Percentiles rank a stretch among this genome's conserved stretches.
Conservation (phyloP, 768 basidiomycete genomes). For the Serpula lacrymans region DNA sequence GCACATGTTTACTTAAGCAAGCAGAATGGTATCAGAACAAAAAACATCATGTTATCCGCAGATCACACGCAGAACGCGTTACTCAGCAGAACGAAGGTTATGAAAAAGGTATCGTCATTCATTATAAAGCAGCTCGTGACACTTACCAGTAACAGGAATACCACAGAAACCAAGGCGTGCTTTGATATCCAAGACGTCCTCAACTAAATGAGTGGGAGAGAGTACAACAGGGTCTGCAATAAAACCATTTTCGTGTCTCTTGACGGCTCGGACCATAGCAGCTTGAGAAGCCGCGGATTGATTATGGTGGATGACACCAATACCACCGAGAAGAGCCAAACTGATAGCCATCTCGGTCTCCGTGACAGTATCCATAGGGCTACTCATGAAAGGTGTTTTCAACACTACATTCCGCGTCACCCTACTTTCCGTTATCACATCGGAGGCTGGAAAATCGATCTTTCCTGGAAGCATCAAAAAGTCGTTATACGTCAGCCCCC, state of each 20-base stretch:
- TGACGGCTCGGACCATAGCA: slow-evolving; percentile 95
- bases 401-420: slow-evolving; percentile 89
- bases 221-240: slow-evolving; percentile 93
- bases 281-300: slow-evolving; percentile 82
- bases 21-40: slow-evolving; percentile 16
- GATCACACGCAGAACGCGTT: slow-evolving; percentile 70
- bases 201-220: slow-evolving; percentile 71
- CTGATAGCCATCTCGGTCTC: slow-evolving; percentile 92
- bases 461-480: slow-evolving; percentile 93
- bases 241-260: slow-evolving; percentile 98
- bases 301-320: slow-evolving; percentile 99
- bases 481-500: slow-evolving; percentile 97
- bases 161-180: slow-evolving; percentile 90
- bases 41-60: slow-evolving; percentile 50
- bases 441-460: slow-evolving; percentile 86
- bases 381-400: slow-evolving; percentile 96
- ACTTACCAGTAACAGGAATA: slow-evolving; percentile 94
- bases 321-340: slow-evolving; percentile 93
- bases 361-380: slow-evolving; percentile 99
- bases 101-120: slow-evolving; percentile 40
- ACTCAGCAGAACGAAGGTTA: slow-evolving; percentile 92
- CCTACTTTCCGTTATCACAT: slow-evolving; percentile 77
- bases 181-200: slow-evolving; percentile 93
- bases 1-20: slow-evolving; percentile 8
- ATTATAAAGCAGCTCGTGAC: slow-evolving; percentile 34